A percentile compares a stretch with the other conserved stretches of the same genome.
These are phyloP conservation scores for Allium fistulosum DNA, from an alignment of 106 monocot genomes.

Conservation along the genomic window DNA sequence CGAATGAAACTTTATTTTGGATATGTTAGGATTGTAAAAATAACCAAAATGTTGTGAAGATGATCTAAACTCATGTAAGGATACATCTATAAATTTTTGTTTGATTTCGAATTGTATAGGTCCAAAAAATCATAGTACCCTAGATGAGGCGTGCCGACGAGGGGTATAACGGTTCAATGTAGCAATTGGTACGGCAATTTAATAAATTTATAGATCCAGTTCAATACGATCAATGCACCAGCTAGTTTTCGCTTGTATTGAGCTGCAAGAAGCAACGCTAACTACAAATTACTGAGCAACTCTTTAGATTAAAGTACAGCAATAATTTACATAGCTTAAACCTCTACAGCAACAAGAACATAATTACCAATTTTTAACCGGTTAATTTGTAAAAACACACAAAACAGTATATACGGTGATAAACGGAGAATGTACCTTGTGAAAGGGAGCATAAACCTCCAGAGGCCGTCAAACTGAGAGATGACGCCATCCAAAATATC, in stretches of 20 bases:
- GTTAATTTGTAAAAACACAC: too few species aligned
- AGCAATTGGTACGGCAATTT: neutral
- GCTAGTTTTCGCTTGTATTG: too few species aligned
- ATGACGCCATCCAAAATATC: constrained; percentile 3
- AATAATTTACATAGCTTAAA: too few species aligned
- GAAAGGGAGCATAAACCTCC: constrained; percentile 12
- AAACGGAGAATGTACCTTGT: constrained; percentile 8
- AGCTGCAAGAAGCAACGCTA: too few species aligned
- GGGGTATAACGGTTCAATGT: too few species aligned
- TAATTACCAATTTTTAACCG: too few species aligned
- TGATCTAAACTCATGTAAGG: neutral
- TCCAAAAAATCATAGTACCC: neutral
- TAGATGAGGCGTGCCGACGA: neutral
- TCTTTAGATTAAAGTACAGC: too few species aligned
- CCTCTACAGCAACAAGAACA: too few species aligned
- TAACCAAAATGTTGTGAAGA: neutral
- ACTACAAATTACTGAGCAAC: too few species aligned
- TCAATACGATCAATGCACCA: neutral
- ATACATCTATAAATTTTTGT: neutral
- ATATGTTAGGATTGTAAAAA: neutral
- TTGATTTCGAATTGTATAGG: neutral
- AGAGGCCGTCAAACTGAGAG: constrained; percentile 5
- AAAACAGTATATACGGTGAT: too few species aligned
- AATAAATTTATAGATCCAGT: neutral
- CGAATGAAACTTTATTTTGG: neutral